Percentiles rank a stretch among this genome's conserved stretches.
phyloP scores from a whole-genome alignment of 1,284 basidiomycete species.

The Rugosomyces carneus region DNA sequence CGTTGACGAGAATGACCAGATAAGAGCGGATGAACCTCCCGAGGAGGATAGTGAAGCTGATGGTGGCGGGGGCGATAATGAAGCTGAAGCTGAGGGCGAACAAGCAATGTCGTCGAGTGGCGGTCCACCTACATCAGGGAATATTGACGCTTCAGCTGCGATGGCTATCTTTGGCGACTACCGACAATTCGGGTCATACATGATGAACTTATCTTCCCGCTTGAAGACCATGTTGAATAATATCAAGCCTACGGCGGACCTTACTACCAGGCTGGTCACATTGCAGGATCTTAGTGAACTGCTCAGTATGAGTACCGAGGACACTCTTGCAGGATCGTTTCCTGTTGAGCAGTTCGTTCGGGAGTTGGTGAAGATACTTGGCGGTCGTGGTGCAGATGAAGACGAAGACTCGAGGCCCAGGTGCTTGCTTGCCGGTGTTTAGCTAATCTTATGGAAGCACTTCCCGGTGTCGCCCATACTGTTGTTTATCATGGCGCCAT shows the following conservation, averaged over 20 bases:
- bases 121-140: conserved; percentile 43
- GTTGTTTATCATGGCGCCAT: conserved; percentile 95
- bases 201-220: conserved; percentile 81
- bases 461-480: conserved; percentile 90
- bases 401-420: conserved; percentile 82
- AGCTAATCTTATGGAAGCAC: conserved; percentile 94
- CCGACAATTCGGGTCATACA: conserved; percentile 83
- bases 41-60: conserved; percentile 36
- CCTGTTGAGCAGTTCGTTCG: conserved; percentile 89
- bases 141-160: conserved; percentile 68
- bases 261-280: conserved; percentile 79
- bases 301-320: conserved; percentile 95
- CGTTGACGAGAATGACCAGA: conserved; percentile 31
- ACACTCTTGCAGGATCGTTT: conserved; percentile 93
- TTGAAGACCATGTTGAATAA: conserved; percentile 88
- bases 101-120: conserved; percentile 38
- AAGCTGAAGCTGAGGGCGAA: conserved; percentile 29
- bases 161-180: conserved; percentile 83
- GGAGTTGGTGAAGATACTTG: conserved; percentile 89
- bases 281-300: conserved; percentile 94
- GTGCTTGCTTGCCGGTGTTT: conserved; percentile 91
- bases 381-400: conserved; percentile 70
- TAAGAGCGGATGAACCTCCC: conserved; percentile 25
- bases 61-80: conserved; percentile 44
- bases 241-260: conserved; percentile 78